Evolutionary conservation across 176 grass and related monocot genomes (phyloP).

Genomic region (Oryza glumipatula): DNA sequence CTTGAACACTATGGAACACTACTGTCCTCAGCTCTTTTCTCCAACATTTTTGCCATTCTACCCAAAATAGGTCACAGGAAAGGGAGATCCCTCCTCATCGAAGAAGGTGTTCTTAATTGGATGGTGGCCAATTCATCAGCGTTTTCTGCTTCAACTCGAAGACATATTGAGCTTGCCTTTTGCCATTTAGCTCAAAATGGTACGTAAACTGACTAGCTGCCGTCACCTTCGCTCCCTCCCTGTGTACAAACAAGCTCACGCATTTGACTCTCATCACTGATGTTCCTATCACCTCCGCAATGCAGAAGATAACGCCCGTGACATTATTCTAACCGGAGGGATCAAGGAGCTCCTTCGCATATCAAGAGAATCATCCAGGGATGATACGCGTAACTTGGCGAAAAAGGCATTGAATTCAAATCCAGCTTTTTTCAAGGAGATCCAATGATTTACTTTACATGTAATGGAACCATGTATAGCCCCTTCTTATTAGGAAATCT

Average conservation of each 20-base stretch:
- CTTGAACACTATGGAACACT: background rate
- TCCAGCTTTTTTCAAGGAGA: conserved; percentile 62
- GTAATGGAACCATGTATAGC: too few relatives aligned
- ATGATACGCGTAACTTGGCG: conserved; percentile 75
- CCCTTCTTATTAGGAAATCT: background rate
- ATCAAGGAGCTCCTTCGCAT: conserved; percentile 90
- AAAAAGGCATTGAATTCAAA: conserved; percentile 87
- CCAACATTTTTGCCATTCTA: conserved; percentile 2
- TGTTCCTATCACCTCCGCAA: background rate
- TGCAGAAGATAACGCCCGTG: conserved; percentile 78
- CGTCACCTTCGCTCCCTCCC: background rate
- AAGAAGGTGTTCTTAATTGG: conserved; percentile 76
- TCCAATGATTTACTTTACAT: conserved; percentile 36
- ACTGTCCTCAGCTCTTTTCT: background rate
- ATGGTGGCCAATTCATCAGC: conserved; percentile 65
- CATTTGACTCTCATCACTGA: background rate
- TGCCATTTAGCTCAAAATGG: conserved; percentile 97
- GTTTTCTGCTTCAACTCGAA: conserved; percentile 63
- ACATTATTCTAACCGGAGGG: conserved; percentile 79
- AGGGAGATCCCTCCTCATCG: conserved; percentile 87
- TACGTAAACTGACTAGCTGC: conserved; percentile 14
- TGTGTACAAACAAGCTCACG: background rate
- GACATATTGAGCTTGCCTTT: conserved; percentile 82
- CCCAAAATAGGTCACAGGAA: conserved; percentile 66
- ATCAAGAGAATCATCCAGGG: conserved; percentile 68